Evolutionary conservation across 83 land plant genomes (phyloP).

Genomic region (Larix sibirica): DNA sequence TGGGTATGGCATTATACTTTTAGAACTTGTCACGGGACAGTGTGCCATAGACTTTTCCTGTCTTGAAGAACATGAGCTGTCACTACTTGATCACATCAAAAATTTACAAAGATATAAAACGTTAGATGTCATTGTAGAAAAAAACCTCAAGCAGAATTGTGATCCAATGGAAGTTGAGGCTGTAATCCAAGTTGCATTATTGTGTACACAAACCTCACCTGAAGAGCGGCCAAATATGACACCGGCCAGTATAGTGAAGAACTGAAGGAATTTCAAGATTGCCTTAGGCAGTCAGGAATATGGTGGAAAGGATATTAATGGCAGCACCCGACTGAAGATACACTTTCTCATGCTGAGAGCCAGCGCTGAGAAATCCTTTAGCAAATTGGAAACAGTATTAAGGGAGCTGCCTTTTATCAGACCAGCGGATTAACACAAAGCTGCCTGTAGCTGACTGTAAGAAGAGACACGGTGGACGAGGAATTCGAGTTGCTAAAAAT

Average conservation of each 20-base stretch:
- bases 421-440: too few species aligned
- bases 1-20: constrained; percentile 85
- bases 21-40: constrained; percentile 89
- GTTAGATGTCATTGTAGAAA: constrained; percentile 49
- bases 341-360: too few species aligned
- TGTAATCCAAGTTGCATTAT: constrained; percentile 53
- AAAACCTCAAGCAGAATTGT: constrained; percentile 39
- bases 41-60: constrained; percentile 72
- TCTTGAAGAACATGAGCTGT: constrained; percentile 75
- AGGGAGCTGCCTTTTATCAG: too few species aligned
- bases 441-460: too few species aligned
- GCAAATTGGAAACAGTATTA: too few species aligned
- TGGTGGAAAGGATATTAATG: too few species aligned
- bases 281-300: too few species aligned
- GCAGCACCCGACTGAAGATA: too few species aligned
- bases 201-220: constrained; percentile 64
- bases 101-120: constrained; percentile 52
- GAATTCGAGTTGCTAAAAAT: too few species aligned
- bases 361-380: too few species aligned
- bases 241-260: neutral
- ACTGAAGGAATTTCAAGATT: too few species aligned
- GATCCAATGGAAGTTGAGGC: constrained; percentile 54
- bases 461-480: too few species aligned
- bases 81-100: constrained; percentile 85
- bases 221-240: constrained; percentile 68